phyloP scores from a whole-genome alignment of 208 protist species.

The Phytomonas sp. region DNA sequence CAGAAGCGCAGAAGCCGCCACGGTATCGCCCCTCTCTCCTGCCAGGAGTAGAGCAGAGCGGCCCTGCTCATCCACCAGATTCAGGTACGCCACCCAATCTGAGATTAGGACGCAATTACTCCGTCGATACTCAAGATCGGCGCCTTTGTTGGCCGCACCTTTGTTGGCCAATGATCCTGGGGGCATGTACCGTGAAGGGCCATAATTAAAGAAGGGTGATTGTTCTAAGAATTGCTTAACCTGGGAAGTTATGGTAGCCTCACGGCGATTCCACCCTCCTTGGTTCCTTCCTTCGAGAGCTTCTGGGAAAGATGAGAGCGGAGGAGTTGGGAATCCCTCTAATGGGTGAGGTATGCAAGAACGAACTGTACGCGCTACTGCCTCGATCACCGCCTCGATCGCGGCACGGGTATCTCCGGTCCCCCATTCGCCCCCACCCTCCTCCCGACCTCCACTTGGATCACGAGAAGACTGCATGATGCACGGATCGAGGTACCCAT shows the following conservation, averaged over 20 bases:
- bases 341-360: not conserved
- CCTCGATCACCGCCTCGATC: not conserved
- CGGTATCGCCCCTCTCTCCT: slow-evolving; percentile 19
- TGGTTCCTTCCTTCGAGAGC: no score
- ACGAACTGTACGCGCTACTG: not conserved
- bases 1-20: slow-evolving; percentile 25
- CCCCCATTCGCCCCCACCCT: not conserved
- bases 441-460: not conserved
- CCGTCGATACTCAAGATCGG: not conserved
- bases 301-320: no score
- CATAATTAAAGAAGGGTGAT: not conserved
- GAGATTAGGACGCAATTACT: not conserved
- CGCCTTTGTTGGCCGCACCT: no score
- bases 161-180: no score
- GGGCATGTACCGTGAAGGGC: not conserved
- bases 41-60: slow-evolving; percentile 33
- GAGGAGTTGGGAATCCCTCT: not conserved
- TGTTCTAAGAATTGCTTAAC: no score
- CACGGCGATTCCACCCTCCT: no score
- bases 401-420: not conserved
- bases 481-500: not conserved
- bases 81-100: slow-evolving; percentile 17
- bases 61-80: slow-evolving; percentile 21
- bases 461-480: not conserved
- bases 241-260: no score